A percentile compares a stretch with the other conserved stretches of the same genome.
Evolutionary conservation across 129 eudicot genomes (phyloP).

Genomic region (Deinandra increscens): DNA sequence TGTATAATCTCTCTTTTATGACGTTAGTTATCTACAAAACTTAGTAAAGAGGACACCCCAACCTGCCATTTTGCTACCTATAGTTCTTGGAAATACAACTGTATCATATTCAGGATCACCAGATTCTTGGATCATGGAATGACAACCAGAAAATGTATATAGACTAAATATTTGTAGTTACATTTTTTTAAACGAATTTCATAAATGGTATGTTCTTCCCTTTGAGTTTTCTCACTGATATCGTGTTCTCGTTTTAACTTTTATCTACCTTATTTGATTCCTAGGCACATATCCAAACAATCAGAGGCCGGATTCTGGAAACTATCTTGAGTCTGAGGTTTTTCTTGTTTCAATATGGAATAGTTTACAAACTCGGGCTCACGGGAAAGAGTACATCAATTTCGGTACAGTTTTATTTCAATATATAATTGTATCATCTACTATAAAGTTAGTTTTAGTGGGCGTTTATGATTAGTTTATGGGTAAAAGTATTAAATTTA

Average conservation of each 20-base stretch:
- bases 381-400: conserved; percentile 61
- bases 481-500: not conserved
- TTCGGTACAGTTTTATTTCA: conserved; percentile 55
- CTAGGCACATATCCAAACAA: conserved; percentile 94
- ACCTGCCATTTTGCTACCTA: not conserved
- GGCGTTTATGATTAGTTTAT: not conserved
- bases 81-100: too few species aligned
- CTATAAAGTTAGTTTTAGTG: not conserved
- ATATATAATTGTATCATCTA: not conserved
- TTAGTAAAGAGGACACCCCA: not conserved
- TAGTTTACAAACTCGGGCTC: conserved; percentile 85
- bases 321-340: conserved; percentile 91
- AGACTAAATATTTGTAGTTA: not conserved
- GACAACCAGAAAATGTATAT: not conserved
- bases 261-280: conserved; percentile 15
- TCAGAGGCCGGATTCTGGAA: conserved; percentile 84
- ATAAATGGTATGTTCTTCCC: not conserved
- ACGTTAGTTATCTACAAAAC: not conserved
- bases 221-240: not conserved
- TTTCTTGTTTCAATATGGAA: conserved; percentile 87
- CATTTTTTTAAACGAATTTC: not conserved
- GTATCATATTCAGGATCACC: not conserved
- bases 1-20: not conserved
- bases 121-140: conserved; percentile 7
- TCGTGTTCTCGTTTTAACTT: conserved; percentile 1